Percentiles rank a stretch among this genome's conserved stretches.
Evolutionary conservation across 441 rosid species (phyloP).

Genomic region (Biscutella auriculata): DNA sequence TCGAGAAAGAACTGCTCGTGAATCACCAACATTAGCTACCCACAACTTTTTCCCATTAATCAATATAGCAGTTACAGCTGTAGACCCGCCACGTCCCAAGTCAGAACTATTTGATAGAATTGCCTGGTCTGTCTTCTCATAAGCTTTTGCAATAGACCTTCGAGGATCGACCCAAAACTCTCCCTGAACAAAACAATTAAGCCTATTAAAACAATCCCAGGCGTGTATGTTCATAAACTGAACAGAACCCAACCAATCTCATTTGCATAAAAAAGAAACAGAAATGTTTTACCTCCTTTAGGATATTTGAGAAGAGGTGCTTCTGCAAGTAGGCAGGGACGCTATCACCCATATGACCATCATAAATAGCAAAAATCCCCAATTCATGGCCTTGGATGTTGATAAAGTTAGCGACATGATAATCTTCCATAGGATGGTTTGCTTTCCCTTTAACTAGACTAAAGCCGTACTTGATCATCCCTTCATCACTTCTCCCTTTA

Average conservation of each 20-base stretch:
- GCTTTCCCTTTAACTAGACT: slow-evolving; percentile 82
- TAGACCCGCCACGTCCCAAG: slow-evolving; percentile 81
- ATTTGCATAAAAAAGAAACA: neutral
- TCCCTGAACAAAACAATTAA: slow-evolving; percentile 26
- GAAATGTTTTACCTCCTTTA: slow-evolving; percentile 44
- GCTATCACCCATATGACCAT: slow-evolving; percentile 75
- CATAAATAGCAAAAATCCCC: slow-evolving; percentile 83
- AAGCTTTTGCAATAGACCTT: slow-evolving; percentile 50
- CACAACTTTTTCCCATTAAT: slow-evolving; percentile 55
- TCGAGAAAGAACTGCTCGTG: slow-evolving; percentile 70
- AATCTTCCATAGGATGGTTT: slow-evolving; percentile 90
- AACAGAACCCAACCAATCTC: neutral
- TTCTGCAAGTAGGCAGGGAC: slow-evolving; percentile 79
- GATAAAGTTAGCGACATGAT: slow-evolving; percentile 70
- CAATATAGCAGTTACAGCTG: slow-evolving; percentile 82
- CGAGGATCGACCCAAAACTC: slow-evolving; percentile 48
- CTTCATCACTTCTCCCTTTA: slow-evolving; percentile 59
- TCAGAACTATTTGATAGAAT: slow-evolving; percentile 61
- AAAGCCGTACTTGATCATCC: slow-evolving; percentile 61
- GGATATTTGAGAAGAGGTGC: slow-evolving; percentile 62
- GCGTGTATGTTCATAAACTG: neutral
- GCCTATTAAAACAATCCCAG: neutral
- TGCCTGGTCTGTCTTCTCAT: slow-evolving; percentile 77
- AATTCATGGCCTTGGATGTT: slow-evolving; percentile 44
- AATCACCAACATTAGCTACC: slow-evolving; percentile 89